Base-by-base conservation (phyloP, 352 stramenopile genomes). In the Pythium guiyangense region DNA sequence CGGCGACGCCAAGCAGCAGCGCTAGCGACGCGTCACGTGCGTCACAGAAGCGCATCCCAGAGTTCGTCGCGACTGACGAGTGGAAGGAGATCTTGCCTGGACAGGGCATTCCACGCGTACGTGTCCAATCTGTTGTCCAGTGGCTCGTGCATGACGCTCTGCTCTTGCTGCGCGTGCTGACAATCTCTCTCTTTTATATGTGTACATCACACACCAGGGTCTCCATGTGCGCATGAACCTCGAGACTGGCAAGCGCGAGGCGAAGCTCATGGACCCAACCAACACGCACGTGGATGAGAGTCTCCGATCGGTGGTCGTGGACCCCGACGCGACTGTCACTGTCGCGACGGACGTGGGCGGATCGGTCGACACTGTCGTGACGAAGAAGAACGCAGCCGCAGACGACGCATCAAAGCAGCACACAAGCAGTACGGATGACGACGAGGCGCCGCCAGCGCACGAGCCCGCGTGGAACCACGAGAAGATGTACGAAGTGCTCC, bases 401-500 rank as follows among this genome's bases (percentile, higher is more conserved):
- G 34, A 35, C 10, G 42, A 37, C 6, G 43, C n/a, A n/a, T n/a
- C n/a, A n/a, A n/a, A n/a, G n/a, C n/a, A n/a, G n/a, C n/a, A n/a
- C n/a, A n/a, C n/a, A n/a, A n/a, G 40, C 8, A n/a, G n/a, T n/a
- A 53, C 15, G n/a, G 49, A 59, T 15, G 35, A 67, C 9, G 73
- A 84, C 29, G 66, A 74, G 53, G 58, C 57, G 11, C 49, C 57
- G n/a, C 44, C 60, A n/a, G 56, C 62, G n/a, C 49, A 62, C 25
- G 78, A 92, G 35, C 79, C 78, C 1, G 73, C 88, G 51, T 90
- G 81, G 77, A 92, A 92, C 60, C 77, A 90, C 42, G 84, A 94
- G n/a, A 92, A 92, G 59, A 91, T 94, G 34, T 92, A 86, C 51
- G 84, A 94, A 46, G 74, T 86, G 49, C 62, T 94, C 8, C 69